phyloP scores from a whole-genome alignment of 306 rosid species.

The Trifolium dubium region DNA sequence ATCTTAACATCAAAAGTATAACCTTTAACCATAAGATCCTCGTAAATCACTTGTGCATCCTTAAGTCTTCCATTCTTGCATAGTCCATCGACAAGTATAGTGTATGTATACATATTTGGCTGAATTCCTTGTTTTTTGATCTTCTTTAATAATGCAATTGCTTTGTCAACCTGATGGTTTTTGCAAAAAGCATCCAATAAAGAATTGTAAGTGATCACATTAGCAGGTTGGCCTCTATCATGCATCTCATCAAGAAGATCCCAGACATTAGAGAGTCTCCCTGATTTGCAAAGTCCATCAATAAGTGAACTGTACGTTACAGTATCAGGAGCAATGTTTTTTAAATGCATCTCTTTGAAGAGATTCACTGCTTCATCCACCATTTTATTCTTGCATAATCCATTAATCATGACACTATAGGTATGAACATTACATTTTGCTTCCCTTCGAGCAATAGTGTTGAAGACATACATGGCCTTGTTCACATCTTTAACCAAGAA shows the following conservation, averaged over 20 bases:
- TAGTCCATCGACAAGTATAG: not conserved
- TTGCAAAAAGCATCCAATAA: not conserved
- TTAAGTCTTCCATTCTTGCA: not conserved
- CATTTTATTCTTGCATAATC: too few relatives aligned
- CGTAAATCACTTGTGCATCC: not conserved
- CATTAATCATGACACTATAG: too few relatives aligned
- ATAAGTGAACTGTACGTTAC: constrained; percentile 10
- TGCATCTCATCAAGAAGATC: not conserved
- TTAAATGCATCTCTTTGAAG: too few relatives aligned
- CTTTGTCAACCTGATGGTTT: not conserved
- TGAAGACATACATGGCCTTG: too few relatives aligned
- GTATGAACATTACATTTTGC: too few relatives aligned
- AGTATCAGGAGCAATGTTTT: too few relatives aligned
- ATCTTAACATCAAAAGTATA: too few relatives aligned
- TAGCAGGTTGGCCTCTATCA: not conserved
- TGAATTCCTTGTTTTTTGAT: not conserved
- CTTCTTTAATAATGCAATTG: not conserved
- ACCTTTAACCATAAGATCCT: not conserved
- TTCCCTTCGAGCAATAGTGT: too few relatives aligned
- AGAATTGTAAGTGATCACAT: not conserved
- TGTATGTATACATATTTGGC: not conserved
- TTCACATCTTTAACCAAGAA: too few relatives aligned
- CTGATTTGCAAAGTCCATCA: constrained; percentile 16
- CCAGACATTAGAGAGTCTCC: not conserved
- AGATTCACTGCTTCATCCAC: too few relatives aligned